Evolutionary conservation across 257 asterid species (phyloP), one percentile per base, ranked within the genome.

Genomic region (Euphrasia confusa): DNA sequence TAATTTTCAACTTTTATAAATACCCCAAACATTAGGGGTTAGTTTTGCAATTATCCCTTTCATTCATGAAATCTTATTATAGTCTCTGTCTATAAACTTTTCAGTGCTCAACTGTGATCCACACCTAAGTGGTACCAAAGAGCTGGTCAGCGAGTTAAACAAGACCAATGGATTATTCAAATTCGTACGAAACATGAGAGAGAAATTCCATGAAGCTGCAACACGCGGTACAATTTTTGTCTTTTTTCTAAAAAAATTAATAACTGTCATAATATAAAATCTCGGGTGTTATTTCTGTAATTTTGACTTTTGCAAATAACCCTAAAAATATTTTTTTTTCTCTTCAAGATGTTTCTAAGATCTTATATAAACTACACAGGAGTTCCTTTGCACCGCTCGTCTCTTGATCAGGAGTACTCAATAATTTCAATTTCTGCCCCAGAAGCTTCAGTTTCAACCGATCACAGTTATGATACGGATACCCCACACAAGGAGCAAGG

Each of bases 181-280:
- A 76, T 88, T 90, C 68, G 98, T 85, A 67, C 80, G 95, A 76
- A 82, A 70, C 61, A 79, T 90, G 95, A 82, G 98, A 64, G 83
- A 73, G 69, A 83, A 81, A 60, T 90, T 90, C 74, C 95, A 83
- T 80, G 83, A 78, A 77, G 79, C 88, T 60, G 80, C 81, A 49
- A 61, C 70, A 44, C 50, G 54, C 49, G 96, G 96, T 90, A 78
- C 27, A n/a, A n/a, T 4, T 59, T 35, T 56, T 74, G 26, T 69
- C 68, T 70, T 67, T 65, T 53, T 21, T 54, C 13, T 30, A 32
- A 0, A 42, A 42, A 0, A 2, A 42, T 42, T 42, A 42, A 10
- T 42, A n/a, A 9, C 39, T 7, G 7, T 21, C 0, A 21, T 21
- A 21, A 21, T 21, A 21, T 21, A 21, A 33, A 33, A 48, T 17